Conservation (phyloP, 805 yeast genomes). For the Saccharomyces paradoxus region DNA sequence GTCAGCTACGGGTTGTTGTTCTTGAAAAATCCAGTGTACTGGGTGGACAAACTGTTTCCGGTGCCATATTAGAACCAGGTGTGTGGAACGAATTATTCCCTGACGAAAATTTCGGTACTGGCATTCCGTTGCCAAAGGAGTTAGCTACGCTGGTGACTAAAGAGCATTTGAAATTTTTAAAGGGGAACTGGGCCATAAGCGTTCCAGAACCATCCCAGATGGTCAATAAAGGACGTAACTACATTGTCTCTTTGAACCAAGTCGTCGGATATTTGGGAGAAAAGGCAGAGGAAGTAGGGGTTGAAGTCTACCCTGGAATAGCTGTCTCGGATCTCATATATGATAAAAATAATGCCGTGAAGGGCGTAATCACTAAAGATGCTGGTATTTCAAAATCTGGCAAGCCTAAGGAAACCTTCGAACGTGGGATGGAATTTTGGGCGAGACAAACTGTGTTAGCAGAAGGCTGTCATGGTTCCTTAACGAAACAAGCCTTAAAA, state of each 20-base stretch:
- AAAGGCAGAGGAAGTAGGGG: slow-evolving; percentile 87
- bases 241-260: slow-evolving; percentile 73
- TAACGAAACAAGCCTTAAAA: slow-evolving; percentile 67
- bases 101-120: slow-evolving; percentile 46
- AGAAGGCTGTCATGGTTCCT: slow-evolving; percentile 97
- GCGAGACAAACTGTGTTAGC: slow-evolving; percentile 84
- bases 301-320: slow-evolving; percentile 86
- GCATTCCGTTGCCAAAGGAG: slow-evolving; percentile 72
- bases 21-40: slow-evolving; percentile 88
- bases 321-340: slow-evolving; percentile 74
- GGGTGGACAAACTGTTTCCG: slow-evolving; percentile 88
- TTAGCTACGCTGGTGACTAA: slow-evolving; percentile 63
- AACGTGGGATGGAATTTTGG: slow-evolving; percentile 94
- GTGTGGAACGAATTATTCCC: slow-evolving; percentile 81
- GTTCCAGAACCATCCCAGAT: slow-evolving; percentile 92
- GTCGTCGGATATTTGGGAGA: slow-evolving; percentile 78
- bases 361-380: slow-evolving; percentile 92
- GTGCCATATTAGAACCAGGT: slow-evolving; percentile 88
- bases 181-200: slow-evolving; percentile 46
- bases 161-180: slow-evolving; percentile 66
- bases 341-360: slow-evolving; percentile 40
- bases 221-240: slow-evolving; percentile 72
- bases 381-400: slow-evolving; percentile 77
- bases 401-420: slow-evolving; percentile 71
- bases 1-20: slow-evolving; percentile 75